These are phyloP conservation scores for Xylaria sp. DNA, from an alignment of 2,329 filamentous ascomycete genomes.

Conservation along the genomic window DNA sequence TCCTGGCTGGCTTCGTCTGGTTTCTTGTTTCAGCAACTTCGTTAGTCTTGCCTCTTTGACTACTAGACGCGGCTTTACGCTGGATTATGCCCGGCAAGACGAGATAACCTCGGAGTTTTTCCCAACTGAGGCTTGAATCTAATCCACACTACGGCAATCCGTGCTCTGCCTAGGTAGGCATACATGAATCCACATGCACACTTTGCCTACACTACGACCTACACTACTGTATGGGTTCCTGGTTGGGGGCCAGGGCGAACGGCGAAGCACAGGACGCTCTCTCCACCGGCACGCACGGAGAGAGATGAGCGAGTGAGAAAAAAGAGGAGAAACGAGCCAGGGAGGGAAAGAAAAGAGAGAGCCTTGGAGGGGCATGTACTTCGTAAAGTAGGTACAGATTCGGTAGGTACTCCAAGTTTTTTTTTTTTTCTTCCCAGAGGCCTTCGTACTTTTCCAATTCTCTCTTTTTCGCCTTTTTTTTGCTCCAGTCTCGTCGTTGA, in stretches of 20 bases:
- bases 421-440: too few species aligned
- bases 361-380: constrained; percentile 24
- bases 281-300: background rate
- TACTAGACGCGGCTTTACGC: too few species aligned
- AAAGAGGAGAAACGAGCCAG: background rate
- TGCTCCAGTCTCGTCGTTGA: constrained; percentile 20
- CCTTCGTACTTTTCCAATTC: too few species aligned
- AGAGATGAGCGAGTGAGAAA: background rate
- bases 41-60: too few species aligned
- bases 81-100: too few species aligned
- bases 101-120: constrained; percentile 39
- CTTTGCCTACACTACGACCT: too few species aligned
- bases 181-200: background rate
- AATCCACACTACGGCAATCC: background rate
- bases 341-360: constrained; percentile 7
- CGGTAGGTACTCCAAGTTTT: constrained; percentile 24
- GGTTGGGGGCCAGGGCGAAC: constrained; percentile 33
- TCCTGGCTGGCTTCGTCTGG: too few species aligned
- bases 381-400: constrained; percentile 18
- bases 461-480: too few species aligned
- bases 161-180: too few species aligned
- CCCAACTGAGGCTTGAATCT: constrained; percentile 31
- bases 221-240: constrained; percentile 23
- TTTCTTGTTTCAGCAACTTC: too few species aligned
- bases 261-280: background rate